Evolutionary conservation across 192 early-diverging fungal genomes (phyloP).

Genomic region (Mortierella claussenii): DNA sequence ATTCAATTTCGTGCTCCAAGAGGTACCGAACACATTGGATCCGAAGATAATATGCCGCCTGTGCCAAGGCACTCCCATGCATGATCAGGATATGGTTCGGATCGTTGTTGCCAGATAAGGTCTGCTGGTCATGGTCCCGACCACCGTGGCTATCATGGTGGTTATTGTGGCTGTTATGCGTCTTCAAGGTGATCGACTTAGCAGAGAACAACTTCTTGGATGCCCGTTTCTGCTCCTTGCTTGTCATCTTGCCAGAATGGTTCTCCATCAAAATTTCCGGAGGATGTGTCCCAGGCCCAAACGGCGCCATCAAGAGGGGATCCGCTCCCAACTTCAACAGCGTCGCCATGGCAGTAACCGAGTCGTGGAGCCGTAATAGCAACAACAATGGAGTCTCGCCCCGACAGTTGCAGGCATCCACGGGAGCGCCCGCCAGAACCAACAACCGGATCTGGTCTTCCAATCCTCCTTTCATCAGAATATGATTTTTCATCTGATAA

Average conservation of each 20-base stretch:
- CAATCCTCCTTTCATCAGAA: slow-evolving; percentile 40
- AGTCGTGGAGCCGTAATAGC: slow-evolving; percentile 39
- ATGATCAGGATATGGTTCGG: slow-evolving; percentile 43
- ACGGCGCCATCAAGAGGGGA: slow-evolving; percentile 36
- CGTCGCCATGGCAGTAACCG: slow-evolving; percentile 34
- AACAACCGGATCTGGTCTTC: slow-evolving; percentile 49
- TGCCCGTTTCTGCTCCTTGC: slow-evolving; percentile 9
- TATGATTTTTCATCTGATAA: slow-evolving; percentile 33
- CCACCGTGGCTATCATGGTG: background rate
- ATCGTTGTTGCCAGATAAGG: slow-evolving; percentile 3
- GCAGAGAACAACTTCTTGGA: slow-evolving; percentile 18
- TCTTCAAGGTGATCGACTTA: background rate
- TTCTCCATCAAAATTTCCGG: slow-evolving; percentile 27
- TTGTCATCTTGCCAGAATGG: background rate
- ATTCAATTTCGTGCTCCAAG: slow-evolving; percentile 46
- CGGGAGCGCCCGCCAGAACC: slow-evolving; percentile 26
- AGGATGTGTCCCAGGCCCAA: slow-evolving; percentile 43
- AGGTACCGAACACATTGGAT: slow-evolving; percentile 29
- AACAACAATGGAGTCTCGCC: slow-evolving; percentile 44
- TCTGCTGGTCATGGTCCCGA: background rate
- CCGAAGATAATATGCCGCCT: slow-evolving; percentile 42
- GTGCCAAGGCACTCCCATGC: slow-evolving; percentile 34
- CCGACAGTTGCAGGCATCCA: slow-evolving; percentile 23
- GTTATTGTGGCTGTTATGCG: background rate
- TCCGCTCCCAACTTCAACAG: slow-evolving; percentile 33